Evolutionary conservation across 2,329 filamentous ascomycete species (phyloP).

Genomic region (Neurospora sp.): DNA sequence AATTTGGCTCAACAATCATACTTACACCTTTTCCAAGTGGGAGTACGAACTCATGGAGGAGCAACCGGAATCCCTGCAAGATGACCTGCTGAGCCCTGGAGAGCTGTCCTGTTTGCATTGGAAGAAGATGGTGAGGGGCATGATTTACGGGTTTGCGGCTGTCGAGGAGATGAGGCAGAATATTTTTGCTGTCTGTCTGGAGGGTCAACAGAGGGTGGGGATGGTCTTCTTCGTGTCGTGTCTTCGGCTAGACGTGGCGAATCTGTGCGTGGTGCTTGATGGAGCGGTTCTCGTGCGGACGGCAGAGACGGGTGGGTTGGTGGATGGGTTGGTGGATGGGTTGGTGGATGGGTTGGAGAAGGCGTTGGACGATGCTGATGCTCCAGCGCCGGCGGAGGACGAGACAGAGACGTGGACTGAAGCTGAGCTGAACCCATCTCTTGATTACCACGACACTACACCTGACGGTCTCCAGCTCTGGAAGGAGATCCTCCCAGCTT

Average conservation of each 20-base stretch:
- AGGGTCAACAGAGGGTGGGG: not conserved
- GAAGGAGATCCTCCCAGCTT: conserved; percentile 33
- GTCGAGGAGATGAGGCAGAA: not conserved
- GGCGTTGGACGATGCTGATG: not conserved
- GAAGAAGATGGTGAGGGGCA: not conserved
- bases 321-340: not conserved
- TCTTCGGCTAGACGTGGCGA: conserved; percentile 28
- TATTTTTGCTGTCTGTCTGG: not conserved
- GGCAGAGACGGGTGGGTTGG: not conserved
- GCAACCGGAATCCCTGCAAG: not conserved
- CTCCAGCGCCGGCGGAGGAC: too few species aligned
- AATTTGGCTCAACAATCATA: not conserved
- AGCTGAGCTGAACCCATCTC: not conserved
- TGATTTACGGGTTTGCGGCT: not conserved
- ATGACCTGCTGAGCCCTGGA: not conserved
- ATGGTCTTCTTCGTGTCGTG: conserved; percentile 32
- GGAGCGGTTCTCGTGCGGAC: conserved; percentile 38
- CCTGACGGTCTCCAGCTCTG: conserved; percentile 25
- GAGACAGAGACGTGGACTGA: not conserved
- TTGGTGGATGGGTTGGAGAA: not conserved
- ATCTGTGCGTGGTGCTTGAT: conserved; percentile 32
- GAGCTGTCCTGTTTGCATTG: not conserved
- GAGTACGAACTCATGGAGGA: not conserved
- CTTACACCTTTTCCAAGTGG: not conserved
- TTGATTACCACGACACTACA: not conserved